Base-by-base conservation (phyloP, 1,139 yeast species). In the Saccharomyces hybrid region DNA sequence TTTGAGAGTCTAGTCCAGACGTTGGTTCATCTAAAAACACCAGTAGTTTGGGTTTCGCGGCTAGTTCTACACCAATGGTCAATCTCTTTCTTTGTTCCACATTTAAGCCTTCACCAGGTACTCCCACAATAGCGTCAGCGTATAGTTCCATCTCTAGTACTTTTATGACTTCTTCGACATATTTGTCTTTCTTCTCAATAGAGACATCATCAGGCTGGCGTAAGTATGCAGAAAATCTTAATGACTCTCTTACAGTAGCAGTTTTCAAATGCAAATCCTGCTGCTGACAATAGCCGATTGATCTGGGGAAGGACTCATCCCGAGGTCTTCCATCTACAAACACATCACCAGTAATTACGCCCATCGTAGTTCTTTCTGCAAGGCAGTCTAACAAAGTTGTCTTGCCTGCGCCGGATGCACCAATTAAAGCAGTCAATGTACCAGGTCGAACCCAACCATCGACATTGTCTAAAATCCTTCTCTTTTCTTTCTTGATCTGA, bases 401-500 rank as follows among this genome's bases (percentile, higher is more conserved):
- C 64, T 83, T 83, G 66, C 88, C 88, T 47, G 87, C 86, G 63
- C 88, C 88, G 23, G 87, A 82, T 63, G 81, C 86, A 56, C 88
- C 87, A 86, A 83, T 82, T 51, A 83, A 68, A 2, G 83, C 83
- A 50, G 83, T 80, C 66, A 80, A 66, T 4, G 82, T 77, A 50
- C 83, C 83, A 1, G 83, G 83, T 48, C 71, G 70, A 58, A 78
- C 77, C 59, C 63, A 80, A 27, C 84, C 84, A 58, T 77, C 76
- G 51, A 80, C 73, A 54, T 73, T 64, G 57, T 77, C 78, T 56
- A 80, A 70, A 46, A 79, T 64, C 57, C 69, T 67, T 61, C 71
- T 64, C 20, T 57, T 52, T 11, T 56, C 47, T 32, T 77, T 78
- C 29, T 56, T 60, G 47, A 67, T 61, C 8, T 68, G 66, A 42